These are phyloP conservation scores for Naganishia antarctica DNA, from an alignment of 768 basidiomycete species.

Conservation along the genomic window DNA sequence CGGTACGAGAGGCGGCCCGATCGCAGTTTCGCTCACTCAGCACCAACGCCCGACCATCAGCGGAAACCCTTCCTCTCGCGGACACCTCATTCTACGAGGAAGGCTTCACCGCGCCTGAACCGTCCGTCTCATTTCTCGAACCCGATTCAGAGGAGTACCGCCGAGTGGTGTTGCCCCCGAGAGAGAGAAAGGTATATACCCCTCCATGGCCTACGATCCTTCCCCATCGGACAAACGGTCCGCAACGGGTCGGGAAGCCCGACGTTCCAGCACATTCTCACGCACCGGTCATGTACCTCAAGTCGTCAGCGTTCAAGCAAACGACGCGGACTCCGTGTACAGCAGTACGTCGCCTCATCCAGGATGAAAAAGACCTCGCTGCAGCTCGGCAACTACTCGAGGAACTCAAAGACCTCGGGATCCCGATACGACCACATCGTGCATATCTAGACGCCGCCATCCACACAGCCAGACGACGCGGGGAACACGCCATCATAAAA, in stretches of 20 bases:
- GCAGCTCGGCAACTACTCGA: background rate
- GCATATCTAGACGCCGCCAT: conserved; percentile 18
- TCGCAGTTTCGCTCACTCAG: no score
- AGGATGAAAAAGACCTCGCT: background rate
- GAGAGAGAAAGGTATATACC: background rate
- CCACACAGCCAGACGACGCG: background rate
- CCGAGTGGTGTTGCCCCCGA: conserved; percentile 17
- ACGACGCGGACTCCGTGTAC: conserved; percentile 1
- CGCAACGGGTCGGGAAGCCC: background rate
- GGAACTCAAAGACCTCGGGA: conserved; percentile 8
- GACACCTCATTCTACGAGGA: conserved; percentile 13
- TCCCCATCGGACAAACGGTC: background rate
- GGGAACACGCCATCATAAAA: background rate
- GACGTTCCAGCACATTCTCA: background rate
- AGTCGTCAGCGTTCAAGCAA: background rate
- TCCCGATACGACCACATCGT: conserved; percentile 15
- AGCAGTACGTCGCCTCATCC: conserved; percentile 10
- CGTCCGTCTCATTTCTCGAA: conserved; percentile 12
- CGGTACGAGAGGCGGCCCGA: no score
- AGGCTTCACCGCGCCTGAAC: background rate
- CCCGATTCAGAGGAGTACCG: conserved; percentile 23
- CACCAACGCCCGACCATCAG: background rate
- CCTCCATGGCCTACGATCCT: conserved; percentile 22
- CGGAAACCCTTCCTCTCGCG: background rate
- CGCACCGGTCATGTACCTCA: conserved; percentile 18